Base-by-base conservation (phyloP, 345 rosid species). In the Salix dunnii region DNA sequence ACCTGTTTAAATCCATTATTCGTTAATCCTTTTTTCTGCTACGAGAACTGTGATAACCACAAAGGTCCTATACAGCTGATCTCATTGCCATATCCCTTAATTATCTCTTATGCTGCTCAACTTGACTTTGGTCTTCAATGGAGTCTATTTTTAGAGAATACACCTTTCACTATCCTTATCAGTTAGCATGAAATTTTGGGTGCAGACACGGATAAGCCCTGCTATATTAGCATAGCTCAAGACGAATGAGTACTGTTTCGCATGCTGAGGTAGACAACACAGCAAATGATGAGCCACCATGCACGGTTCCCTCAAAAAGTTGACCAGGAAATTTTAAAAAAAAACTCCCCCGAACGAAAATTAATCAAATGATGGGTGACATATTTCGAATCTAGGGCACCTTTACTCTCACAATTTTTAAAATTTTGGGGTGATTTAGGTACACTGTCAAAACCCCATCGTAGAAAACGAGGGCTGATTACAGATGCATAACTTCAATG, bases 341-440 rank as follows among this genome's bases (percentile, higher is more conserved):
- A 21, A 51, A 51, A 16, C 18, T 67, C 42, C 31, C 31, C 74
- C 61, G 30, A 61, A 30, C 2, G 60, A 55, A 40, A 18, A 64
- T 23, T 33, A 75, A 53, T 17, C 36, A 28, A 30, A 63, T 33
- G 77, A 49, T 63, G 72, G 72, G 21, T 67, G 72, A 67, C 78
- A 51, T 49, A 31, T 75, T 67, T 75, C 49, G 77, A 65, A 74
- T 74, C 77, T 61, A 11, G 48, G 74, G 13, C n/a, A 27, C 58
- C 72, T 49, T 31, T 17, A 7, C 40, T 72, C n/a, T 40, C 38
- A 27, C 67, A 3, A 25, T 16, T 5, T 73, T 42, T 62, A n/a
- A 58, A 33, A 73, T 73, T 40, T 55, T 9, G 31, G 17, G 38
- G 43, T 27, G 42, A 48, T 43, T 49, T 51, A 67, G 33, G 55